phyloP scores from a whole-genome alignment of 2,329 filamentous ascomycete species.

The Colletotrichum phormii region DNA sequence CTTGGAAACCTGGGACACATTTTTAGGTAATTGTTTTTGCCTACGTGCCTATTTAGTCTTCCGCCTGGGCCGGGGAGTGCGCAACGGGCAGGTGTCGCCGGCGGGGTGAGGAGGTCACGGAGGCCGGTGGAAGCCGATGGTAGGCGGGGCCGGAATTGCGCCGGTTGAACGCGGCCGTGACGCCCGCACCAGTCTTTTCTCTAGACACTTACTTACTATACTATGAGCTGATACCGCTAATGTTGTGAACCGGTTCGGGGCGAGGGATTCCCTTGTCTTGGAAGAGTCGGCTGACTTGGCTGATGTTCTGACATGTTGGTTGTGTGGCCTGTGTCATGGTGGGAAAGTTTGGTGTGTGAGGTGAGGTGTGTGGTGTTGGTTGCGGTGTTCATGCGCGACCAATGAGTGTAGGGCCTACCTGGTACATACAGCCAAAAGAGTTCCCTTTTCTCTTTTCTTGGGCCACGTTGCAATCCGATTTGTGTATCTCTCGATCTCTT shows the following conservation, averaged over 20 bases:
- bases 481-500: not conserved
- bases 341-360: slow-evolving; percentile 6
- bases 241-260: not conserved
- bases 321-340: slow-evolving; percentile 5
- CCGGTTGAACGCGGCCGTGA: slow-evolving; percentile 24
- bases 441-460: not conserved
- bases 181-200: not conserved
- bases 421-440: not conserved
- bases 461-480: not conserved
- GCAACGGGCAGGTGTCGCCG: slow-evolving; percentile 29
- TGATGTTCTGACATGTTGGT: slow-evolving; percentile 12
- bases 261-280: slow-evolving; percentile 26
- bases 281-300: slow-evolving; percentile 32
- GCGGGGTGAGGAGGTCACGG: not conserved
- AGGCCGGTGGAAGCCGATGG: slow-evolving; percentile 34
- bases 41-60: too few species aligned
- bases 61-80: not conserved
- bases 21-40: slow-evolving; percentile 32
- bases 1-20: slow-evolving; percentile 4
- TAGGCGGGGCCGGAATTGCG: slow-evolving; percentile 31
- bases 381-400: slow-evolving; percentile 22
- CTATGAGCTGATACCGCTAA: not conserved
- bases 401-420: not conserved
- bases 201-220: not conserved
- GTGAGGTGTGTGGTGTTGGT: not conserved